Evolutionary conservation across 208 protist species (phyloP), one percentile per base, ranked within the genome.

Genomic region (Plasmodiophora brassicae): DNA sequence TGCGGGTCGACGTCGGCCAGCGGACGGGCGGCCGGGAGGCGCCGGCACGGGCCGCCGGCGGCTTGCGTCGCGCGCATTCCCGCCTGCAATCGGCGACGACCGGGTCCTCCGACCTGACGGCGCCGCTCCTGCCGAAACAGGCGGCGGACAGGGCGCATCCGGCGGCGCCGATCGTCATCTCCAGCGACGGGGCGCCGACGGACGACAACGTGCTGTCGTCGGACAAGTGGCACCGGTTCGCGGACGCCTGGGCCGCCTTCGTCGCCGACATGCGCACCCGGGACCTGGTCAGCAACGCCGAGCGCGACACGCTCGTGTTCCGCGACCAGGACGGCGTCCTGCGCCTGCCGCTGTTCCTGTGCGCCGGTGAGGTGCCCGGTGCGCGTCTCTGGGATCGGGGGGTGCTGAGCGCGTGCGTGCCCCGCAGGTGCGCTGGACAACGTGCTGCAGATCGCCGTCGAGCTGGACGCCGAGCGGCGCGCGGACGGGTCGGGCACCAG

Each of bases 271-370:
- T 90, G 84, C 45, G 84, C 36, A 5, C 0, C 8, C 8, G 28
- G 10, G 88, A 90, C 46, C 85, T 90, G 32, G 0, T 90, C 22
- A 87, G 50, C 14, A 85, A 88, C 44, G 25, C 28, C 43, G 88
- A 90, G 45, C 84, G 22, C 35, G 44, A 60, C 14, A 8, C 50
- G 46, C 53, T 90, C 32, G 0, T 28, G 1, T 90, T 90, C 88
- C 43, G 85, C 38, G 45, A 78, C 54, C 71, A 35, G 20, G 43
- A 45, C 0, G 50, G 22, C 1, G 1, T 36, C 1, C 32, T 38
- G 65, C 35, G n/a, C 0, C 60, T 86, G 35, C 46, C 54, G 72
- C 38, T 87, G n/a, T 60, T 14, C 39, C 36, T 90, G 54, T 71
- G 83, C 54, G 60, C 88, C 72, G 0, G 45, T 45, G n/a, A 50